Percentiles rank a stretch among this genome's conserved stretches.
Evolutionary conservation across 2,329 filamentous ascomycete species (phyloP).

Genomic region (Claviceps paspali): DNA sequence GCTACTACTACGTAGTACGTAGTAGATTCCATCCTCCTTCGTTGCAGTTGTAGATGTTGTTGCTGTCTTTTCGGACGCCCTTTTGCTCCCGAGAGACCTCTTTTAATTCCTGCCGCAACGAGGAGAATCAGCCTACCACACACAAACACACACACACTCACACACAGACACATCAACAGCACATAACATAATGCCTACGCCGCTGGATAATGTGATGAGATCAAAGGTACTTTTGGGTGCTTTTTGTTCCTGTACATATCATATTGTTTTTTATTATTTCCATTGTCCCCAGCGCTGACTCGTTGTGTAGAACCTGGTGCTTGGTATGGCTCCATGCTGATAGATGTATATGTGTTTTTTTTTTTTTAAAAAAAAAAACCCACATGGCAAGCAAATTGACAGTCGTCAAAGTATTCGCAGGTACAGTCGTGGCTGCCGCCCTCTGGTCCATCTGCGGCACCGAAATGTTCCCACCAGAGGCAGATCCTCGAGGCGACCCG

Average conservation of each 20-base stretch:
- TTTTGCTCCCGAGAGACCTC: too few species aligned
- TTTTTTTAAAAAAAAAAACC: neutral
- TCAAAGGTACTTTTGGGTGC: constrained; percentile 41
- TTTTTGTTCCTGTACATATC: too few species aligned
- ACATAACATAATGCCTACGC: constrained; percentile 44
- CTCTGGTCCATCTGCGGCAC: constrained; percentile 75
- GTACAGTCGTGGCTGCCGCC: constrained; percentile 65
- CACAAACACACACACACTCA: too few species aligned
- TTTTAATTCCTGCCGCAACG: too few species aligned
- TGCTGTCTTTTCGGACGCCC: too few species aligned
- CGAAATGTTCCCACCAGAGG: constrained; percentile 62
- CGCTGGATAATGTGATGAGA: constrained; percentile 51
- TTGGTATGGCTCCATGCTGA: constrained; percentile 35
- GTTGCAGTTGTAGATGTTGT: too few species aligned
- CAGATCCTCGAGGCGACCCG: constrained; percentile 64
- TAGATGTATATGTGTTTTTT: too few species aligned
- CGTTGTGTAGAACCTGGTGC: constrained; percentile 45
- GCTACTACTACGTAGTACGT: too few species aligned
- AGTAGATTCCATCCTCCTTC: too few species aligned
- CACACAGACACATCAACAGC: too few species aligned
- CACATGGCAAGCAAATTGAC: neutral
- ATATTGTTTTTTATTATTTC: too few species aligned
- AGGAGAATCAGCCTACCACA: too few species aligned
- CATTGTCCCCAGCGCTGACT: neutral
- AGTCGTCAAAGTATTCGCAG: constrained; percentile 51